A percentile compares a stretch with the other conserved stretches of the same genome.
Evolutionary conservation across 169 alveolate genomes (phyloP).

Genomic region (Sarcocystis neurona): DNA sequence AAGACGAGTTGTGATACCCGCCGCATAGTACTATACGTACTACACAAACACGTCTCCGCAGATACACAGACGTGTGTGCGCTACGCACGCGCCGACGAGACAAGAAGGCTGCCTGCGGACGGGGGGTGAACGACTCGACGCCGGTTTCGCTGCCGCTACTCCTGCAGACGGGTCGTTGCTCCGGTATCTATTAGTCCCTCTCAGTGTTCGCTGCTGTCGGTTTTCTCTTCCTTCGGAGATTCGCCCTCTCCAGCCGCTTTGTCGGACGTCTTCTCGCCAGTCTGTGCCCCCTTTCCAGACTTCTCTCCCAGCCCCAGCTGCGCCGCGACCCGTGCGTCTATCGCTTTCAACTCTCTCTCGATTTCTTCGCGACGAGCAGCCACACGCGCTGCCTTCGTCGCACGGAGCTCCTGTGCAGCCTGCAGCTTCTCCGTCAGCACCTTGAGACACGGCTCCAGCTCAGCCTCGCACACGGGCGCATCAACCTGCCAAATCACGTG

Average conservation of each 20-base stretch:
- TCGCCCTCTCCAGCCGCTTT: not conserved
- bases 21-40: too few species aligned
- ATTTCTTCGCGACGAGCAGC: constrained; percentile 5
- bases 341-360: constrained; percentile 12
- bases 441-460: constrained; percentile 33
- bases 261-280: too few species aligned
- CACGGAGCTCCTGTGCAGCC: constrained; percentile 24
- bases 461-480: constrained; percentile 26
- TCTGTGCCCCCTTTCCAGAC: too few species aligned
- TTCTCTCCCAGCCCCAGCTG: too few species aligned
- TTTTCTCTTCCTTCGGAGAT: not conserved
- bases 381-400: constrained; percentile 34
- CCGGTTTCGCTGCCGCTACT: too few species aligned
- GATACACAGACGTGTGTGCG: too few species aligned
- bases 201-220: not conserved
- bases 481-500: not conserved
- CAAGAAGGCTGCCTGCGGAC: too few species aligned
- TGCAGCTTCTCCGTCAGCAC: constrained; percentile 23
- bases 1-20: too few species aligned
- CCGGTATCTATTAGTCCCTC: not conserved
- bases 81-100: too few species aligned
- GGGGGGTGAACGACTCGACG: too few species aligned
- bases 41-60: too few species aligned
- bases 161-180: too few species aligned
- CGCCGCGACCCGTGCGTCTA: constrained; percentile 18